Base-by-base conservation (phyloP, 2,329 filamentous ascomycete species). In the Setomelanomma holmii region DNA sequence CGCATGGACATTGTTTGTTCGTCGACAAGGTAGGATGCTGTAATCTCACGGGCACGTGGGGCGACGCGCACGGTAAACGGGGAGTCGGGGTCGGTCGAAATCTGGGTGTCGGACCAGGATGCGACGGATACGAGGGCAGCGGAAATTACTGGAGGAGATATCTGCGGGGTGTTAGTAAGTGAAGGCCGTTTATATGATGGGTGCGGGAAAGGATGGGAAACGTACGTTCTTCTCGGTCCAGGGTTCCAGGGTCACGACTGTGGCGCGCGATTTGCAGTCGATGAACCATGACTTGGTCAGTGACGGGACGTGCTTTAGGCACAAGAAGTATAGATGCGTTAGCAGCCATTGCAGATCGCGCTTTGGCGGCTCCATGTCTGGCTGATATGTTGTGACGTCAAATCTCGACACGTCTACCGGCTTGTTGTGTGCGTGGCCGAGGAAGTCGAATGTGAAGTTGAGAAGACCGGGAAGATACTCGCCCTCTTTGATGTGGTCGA, bases 231-330 rank as follows among this genome's bases (percentile, higher is more conserved):
- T 93, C 50, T 90, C 84, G 1, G 93, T 96, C 91, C 93, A 99
- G 0, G 80, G 77, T 71, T 95, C 89, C 19, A 97, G 87, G 0
- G 90, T 85, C 20, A 88, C 86, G 23, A 87, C 88, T 14, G 91
- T 96, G 72, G 95, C 89, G 52, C 85, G 82, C 2, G 90, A 92
- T 50, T 87, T 87, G 70, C 91, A 89, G 56, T 89, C 86, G 8
- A 93, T 85, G 78, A 89, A 96, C 91, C 95, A 98, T 1, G 81
- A 76, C 67, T 92, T 93, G 53, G 92, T 91, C 4, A 95, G 80
- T 1, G 87, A 88, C 0, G 92, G 91, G 0, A 90, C 81, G 67
- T 91, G 88, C 66, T 86, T 89, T 33, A 99, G 82, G 5, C 84
- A 84, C 4, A 93, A 82, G 72, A 93, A 98, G 78, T 91, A 98